Conservation (phyloP, 768 basidiomycete genomes). For the Pilatotrama ljubarskyi region DNA sequence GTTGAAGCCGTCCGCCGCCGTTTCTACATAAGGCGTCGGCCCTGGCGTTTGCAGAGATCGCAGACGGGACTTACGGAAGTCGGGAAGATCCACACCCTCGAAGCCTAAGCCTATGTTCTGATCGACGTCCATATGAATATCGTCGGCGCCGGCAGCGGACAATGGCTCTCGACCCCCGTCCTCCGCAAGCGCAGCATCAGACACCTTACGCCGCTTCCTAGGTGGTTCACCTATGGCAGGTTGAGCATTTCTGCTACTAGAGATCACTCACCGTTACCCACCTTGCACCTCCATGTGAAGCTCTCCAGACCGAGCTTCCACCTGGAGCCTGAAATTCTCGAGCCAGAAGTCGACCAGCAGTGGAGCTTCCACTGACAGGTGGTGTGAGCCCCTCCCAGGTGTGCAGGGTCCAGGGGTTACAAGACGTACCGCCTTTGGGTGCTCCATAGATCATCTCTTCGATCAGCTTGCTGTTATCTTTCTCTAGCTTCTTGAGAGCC, state of each 20-base stretch:
- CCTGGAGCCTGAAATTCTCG: conserved; percentile 67
- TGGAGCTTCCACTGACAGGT: conserved; percentile 57
- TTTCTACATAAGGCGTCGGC: background rate
- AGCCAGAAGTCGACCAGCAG: conserved; percentile 75
- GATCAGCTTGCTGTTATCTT: conserved; percentile 51
- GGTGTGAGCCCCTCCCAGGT: background rate
- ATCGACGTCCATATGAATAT: conserved; percentile 21
- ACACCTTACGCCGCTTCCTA: conserved; percentile 49
- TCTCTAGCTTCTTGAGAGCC: conserved; percentile 54
- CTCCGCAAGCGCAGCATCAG: conserved; percentile 14
- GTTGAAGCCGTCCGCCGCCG: conserved; percentile 11
- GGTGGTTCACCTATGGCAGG: conserved; percentile 40
- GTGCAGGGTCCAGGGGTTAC: background rate
- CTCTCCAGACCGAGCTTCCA: conserved; percentile 57
- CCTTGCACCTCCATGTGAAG: conserved; percentile 42
- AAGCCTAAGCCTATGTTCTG: conserved; percentile 28
- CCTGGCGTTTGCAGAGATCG: background rate
- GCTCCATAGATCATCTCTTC: conserved; percentile 68
- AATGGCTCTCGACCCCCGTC: background rate
- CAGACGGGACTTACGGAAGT: conserved; percentile 11
- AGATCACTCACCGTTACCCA: conserved; percentile 14
- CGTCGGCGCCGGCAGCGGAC: background rate
- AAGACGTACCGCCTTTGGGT: conserved; percentile 59
- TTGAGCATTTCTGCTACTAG: background rate
- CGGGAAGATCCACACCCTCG: conserved; percentile 14